Evolutionary conservation across 768 basidiomycete genomes (phyloP), one percentile per base, ranked within the genome.

Genomic region (Neoboletus magnificus): DNA sequence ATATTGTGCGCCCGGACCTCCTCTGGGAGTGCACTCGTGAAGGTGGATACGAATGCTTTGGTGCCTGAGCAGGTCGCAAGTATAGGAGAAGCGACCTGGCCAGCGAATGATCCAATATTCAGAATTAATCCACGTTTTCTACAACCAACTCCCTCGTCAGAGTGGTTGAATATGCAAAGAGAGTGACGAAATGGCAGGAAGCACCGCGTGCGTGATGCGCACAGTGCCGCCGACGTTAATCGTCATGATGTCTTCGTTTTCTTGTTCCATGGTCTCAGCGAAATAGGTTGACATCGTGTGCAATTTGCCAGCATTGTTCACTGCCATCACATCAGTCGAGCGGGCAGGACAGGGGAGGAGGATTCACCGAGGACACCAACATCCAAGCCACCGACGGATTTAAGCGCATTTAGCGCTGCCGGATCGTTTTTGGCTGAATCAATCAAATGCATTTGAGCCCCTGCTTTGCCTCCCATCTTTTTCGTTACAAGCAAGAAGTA

Each of bases 301-400:
- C 1, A 93, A 95, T 70, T 86, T 88, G 48, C 97, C 97, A 61
- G 94, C 97, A 63, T 97, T 98, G 77, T 99, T 98, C 40, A 99
- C 94, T 95, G 61, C 36, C n/a, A 12, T 27, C 1, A 15, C 23
- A 10, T 51, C 15, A 50, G 18, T 20, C 12, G 9, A 6, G 8
- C 1, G 1, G 37, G 29, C 18, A 18, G 12, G 22, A 46, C 43
- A 25, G 9, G 50, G 18, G 23, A 37, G 29, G 33, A 52, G 16
- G 27, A 72, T 82, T 58, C 62, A 91, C 93, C 86, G 15, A 95
- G 82, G 9, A 96, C 83, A 55, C 88, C 87, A 52, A 96, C 71
- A 57, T 94, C 84, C 45, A 89, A 75, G 35, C 69, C 73, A 25
- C 71, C 54, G 7, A 77, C 72, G 1, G 71, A 58, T 36, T 77